Base-by-base conservation (phyloP, 371 early-diverging fungal genomes). In the Sporodiniella umbellata region DNA sequence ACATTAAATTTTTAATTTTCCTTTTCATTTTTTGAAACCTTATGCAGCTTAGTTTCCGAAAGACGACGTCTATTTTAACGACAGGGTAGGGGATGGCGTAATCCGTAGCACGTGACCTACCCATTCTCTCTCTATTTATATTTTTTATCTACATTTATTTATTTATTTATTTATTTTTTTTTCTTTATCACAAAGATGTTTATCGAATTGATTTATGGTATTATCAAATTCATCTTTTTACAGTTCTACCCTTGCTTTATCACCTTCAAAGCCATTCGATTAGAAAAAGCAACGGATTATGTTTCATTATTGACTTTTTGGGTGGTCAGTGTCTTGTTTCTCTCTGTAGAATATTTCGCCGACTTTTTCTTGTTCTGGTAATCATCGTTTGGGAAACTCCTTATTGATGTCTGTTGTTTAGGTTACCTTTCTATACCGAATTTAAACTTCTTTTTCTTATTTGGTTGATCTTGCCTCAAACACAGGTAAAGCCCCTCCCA, bases 381-480 rank as follows among this genome's bases (percentile, higher is more conserved):
- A 39, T 7, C 17, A 26, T 21, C 18, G 22, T 42, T 37, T 10
- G 4, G 30, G 10, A 39, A 15, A 21, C 42, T 45, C n/a, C n/a
- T n/a, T n/a, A n/a, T 28, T 28, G 38, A 22, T 7, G 31, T 11
- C 42, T 35, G 33, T n/a, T 18, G 7, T 40, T 39, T 45, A 75
- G 76, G 76, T 17, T 75, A 14, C 76, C 76, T 11, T 72, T 75
- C 42, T 75, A 75, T 35, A 57, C 46, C 14, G 70, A 72, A 33
- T 35, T 70, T 28, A 75, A 75, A 38, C 30, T 70, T 0, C 8
- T 66, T 0, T 14, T 75, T 23, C 45, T 72, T 8, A 8, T 75
- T 43, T 75, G 72, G 72, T 49, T 75, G 8, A 75, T 72, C 8
- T 48, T 75, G 7, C 76, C 76, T 8, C 76, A 75, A 26, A 75